phyloP scores from a whole-genome alignment of 495 filamentous ascomycete genomes.

The Bombardia bombarda region DNA sequence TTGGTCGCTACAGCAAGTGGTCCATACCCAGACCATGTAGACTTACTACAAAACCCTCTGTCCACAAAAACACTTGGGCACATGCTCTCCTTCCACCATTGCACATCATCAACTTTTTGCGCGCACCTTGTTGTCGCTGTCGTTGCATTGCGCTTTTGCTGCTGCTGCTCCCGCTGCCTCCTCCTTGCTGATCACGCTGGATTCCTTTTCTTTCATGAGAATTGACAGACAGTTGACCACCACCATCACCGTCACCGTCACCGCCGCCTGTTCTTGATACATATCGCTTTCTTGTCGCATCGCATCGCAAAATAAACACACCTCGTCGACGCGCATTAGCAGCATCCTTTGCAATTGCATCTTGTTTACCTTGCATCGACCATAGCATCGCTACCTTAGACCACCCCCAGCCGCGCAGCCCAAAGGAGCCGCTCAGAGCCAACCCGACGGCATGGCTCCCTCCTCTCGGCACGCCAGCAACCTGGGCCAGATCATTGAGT shows the following conservation, averaged over 20 bases:
- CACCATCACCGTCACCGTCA: too few species aligned
- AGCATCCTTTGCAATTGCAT: background rate
- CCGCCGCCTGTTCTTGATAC: too few species aligned
- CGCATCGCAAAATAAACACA: background rate
- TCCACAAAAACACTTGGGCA: constrained; percentile 1
- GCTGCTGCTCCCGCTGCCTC: too few species aligned
- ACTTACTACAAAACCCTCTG: constrained; percentile 10
- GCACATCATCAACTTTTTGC: constrained; percentile 2
- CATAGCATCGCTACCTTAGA: background rate
- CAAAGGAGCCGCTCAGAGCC: constrained; percentile 5
- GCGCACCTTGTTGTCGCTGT: background rate
- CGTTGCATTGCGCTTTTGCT: too few species aligned
- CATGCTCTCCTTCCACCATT: constrained; percentile 17
- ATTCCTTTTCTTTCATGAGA: too few species aligned
- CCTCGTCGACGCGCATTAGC: background rate
- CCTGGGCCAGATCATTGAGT: constrained; percentile 49
- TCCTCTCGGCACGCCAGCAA: constrained; percentile 31
- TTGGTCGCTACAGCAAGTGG: background rate
- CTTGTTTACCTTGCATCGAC: too few species aligned
- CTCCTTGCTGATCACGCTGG: too few species aligned
- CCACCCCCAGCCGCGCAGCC: too few species aligned
- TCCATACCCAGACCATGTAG: background rate
- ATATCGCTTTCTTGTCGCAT: too few species aligned
- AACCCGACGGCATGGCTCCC: constrained; percentile 34
- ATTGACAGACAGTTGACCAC: too few species aligned